Percentiles rank a stretch among this genome's conserved stretches.
phyloP scores from a whole-genome alignment of 257 asterid genomes.

The Eustoma russellianum region DNA sequence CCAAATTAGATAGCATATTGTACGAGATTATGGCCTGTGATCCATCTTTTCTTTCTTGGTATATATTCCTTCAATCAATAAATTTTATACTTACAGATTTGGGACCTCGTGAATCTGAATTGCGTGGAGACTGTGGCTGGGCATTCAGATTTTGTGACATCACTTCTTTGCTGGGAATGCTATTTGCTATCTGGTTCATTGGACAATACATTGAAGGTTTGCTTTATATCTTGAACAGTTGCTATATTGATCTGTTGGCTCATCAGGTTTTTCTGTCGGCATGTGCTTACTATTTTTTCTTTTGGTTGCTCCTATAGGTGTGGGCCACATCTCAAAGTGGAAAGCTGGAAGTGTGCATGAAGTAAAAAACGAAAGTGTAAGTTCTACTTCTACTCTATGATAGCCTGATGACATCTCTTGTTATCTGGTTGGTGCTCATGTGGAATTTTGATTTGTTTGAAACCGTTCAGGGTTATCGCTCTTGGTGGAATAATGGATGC shows the following conservation, averaged over 20 bases:
- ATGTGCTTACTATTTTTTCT: not conserved
- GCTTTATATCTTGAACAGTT: not conserved
- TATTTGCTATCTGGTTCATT: slow-evolving; percentile 52
- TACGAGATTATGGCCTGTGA: no score
- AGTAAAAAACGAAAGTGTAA: slow-evolving; percentile 24
- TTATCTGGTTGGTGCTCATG: not conserved
- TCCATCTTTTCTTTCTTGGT: no score
- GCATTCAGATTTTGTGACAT: slow-evolving; percentile 34
- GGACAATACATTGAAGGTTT: slow-evolving; percentile 50
- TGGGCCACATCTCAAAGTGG: slow-evolving; percentile 42
- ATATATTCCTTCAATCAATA: not conserved
- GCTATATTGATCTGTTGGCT: not conserved
- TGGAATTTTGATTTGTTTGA: not conserved
- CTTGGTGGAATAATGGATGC: slow-evolving; percentile 34
- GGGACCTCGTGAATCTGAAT: slow-evolving; percentile 45
- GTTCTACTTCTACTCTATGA: not conserved
- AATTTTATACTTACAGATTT: slow-evolving; percentile 27
- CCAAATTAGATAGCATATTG: no score
- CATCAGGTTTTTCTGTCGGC: no score
- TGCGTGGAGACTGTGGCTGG: slow-evolving; percentile 47
- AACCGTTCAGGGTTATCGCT: slow-evolving; percentile 14
- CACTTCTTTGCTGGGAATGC: slow-evolving; percentile 45
- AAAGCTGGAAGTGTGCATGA: slow-evolving; percentile 28
- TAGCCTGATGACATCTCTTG: no score
- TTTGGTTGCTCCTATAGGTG: slow-evolving; percentile 12